Evolutionary conservation across 345 rosid species (phyloP).

Genomic region (Salix suchowensis): DNA sequence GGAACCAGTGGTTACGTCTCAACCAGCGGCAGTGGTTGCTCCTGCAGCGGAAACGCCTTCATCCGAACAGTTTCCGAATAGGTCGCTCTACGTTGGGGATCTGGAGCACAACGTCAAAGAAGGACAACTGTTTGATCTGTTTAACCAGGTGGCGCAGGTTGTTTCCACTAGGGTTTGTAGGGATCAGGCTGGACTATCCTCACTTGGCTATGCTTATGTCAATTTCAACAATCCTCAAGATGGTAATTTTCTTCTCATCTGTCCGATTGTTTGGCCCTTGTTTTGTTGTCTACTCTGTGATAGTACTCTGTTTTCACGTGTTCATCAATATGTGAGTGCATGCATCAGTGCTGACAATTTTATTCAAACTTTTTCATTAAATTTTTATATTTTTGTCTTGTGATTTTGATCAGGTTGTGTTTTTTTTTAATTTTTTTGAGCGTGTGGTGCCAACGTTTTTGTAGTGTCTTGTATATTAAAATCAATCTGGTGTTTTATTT

Average conservation of each 20-base stretch:
- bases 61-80: constrained; percentile 23
- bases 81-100: constrained; percentile 67
- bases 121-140: constrained; percentile 47
- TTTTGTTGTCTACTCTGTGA: neutral
- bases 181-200: constrained; percentile 39
- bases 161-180: constrained; percentile 59
- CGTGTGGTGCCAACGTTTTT: neutral
- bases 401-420: neutral
- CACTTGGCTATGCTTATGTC: constrained; percentile 70
- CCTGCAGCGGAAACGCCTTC: constrained; percentile 6
- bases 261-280: neutral
- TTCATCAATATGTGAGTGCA: neutral
- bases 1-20: constrained; percentile 18
- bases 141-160: constrained; percentile 46
- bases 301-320: neutral
- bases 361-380: neutral
- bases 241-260: constrained; percentile 30
- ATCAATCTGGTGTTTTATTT: neutral
- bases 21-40: constrained; percentile 7
- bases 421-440: neutral
- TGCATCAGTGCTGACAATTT: neutral
- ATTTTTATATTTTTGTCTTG: neutral
- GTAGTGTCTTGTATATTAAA: neutral
- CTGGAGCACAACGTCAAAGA: constrained; percentile 50
- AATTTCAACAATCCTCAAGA: constrained; percentile 53